A percentile compares a stretch with the other conserved stretches of the same genome.
phyloP scores from a whole-genome alignment of 2,329 filamentous ascomycete genomes.

The Apiospora marii region DNA sequence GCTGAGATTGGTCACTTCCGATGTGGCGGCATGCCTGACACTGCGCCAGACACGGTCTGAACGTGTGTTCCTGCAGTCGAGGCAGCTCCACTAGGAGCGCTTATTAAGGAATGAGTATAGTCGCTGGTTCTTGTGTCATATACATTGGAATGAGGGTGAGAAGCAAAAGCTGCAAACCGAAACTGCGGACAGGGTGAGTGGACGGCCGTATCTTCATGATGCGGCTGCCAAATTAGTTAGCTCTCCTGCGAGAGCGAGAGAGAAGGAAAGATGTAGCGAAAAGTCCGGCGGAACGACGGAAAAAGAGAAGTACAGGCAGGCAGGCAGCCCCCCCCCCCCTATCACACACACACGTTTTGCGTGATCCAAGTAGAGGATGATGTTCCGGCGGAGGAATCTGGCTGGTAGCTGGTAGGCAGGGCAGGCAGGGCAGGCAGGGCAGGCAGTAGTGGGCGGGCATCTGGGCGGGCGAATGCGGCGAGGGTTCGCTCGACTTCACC shows the following conservation, averaged over 20 bases:
- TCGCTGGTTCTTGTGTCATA: neutral
- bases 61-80: conserved; percentile 13
- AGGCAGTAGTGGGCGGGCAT: neutral
- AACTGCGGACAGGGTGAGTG: neutral
- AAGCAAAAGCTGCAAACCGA: neutral
- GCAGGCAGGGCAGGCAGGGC: neutral
- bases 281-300: neutral
- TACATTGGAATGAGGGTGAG: neutral
- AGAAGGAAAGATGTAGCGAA: neutral
- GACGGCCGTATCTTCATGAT: neutral
- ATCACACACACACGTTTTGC: neutral
- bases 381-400: conserved; percentile 7
- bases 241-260: neutral
- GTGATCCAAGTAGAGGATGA: conserved; percentile 1
- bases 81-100: neutral
- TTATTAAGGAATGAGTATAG: neutral
- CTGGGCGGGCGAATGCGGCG: neutral
- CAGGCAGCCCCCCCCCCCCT: neutral
- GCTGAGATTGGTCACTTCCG: conserved; percentile 9
- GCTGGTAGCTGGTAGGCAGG: neutral
- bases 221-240: neutral
- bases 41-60: neutral
- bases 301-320: neutral
- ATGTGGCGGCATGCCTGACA: conserved; percentile 10
- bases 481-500: conserved; percentile 2